These are phyloP conservation scores for Chlorociboria aeruginascens DNA, from an alignment of 495 filamentous ascomycete genomes.

Conservation along the genomic window DNA sequence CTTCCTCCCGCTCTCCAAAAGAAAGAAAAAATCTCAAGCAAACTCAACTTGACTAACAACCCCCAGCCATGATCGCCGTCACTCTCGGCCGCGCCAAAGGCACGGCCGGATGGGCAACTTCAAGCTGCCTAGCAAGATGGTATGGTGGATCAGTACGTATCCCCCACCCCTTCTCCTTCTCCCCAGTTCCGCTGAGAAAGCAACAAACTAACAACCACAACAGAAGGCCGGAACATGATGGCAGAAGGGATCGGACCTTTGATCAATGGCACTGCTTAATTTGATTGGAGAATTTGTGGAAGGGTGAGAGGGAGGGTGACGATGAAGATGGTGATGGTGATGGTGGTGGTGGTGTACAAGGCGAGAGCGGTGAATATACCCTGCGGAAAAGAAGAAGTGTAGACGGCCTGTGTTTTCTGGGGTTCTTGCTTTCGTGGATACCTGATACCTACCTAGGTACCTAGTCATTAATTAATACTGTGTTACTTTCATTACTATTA, in stretches of 20 bases:
- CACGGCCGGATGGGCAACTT: conserved; percentile 10
- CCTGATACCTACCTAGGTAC: too few species aligned
- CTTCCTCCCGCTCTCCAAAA: background rate
- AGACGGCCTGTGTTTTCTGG: too few species aligned
- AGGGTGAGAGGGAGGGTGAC: too few species aligned
- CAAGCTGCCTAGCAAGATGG: conserved; percentile 11
- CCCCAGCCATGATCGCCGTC: conserved; percentile 6
- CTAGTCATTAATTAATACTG: too few species aligned
- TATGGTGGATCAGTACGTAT: conserved; percentile 15
- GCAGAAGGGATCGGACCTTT: background rate
- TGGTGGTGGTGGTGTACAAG: too few species aligned
- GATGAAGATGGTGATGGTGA: too few species aligned
- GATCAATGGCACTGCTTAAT: background rate
- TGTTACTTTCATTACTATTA: too few species aligned
- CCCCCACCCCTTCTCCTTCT: background rate
- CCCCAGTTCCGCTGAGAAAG: background rate
- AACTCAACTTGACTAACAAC: background rate
- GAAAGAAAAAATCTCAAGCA: too few species aligned
- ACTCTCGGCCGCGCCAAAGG: conserved; percentile 16
- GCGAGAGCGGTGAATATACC: too few species aligned
- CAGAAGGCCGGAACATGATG: background rate
- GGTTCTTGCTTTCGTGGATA: too few species aligned
- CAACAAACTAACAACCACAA: background rate
- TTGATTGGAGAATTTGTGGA: background rate
- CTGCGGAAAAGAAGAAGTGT: too few species aligned